Evolutionary conservation across 2,329 filamentous ascomycete species (phyloP), one percentile per base, ranked within the genome.

Genomic region (Aspergillus amoenus): DNA sequence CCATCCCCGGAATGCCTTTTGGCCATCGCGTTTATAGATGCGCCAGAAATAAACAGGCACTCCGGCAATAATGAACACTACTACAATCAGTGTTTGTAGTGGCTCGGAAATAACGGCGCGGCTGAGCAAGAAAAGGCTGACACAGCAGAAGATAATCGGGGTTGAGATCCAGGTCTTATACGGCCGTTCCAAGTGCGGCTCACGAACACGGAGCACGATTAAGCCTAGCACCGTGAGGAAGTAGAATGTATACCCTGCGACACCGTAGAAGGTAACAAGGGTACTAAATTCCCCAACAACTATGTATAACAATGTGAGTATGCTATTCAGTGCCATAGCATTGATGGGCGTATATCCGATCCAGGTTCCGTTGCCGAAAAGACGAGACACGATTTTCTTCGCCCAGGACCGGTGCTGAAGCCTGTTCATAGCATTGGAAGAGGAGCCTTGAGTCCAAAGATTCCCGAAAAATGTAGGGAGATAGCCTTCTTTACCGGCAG

Each of bases 81-180:
- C 79, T 7, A 99, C 94, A 21, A 93, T 85, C 22, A 96, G 72
- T 0, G 93, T 96, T 80, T 99, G 93, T 51, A 96, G 67, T 4
- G 94, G 94, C 75, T 96, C 88, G 13, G 92, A 89, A 70, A 99
- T 94, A 13, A 97, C 87, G 3, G 93, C 92, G 50, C 94, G 82
- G 69, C 87, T 93, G 42, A 99, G 83, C 63, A 99, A 75, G 71
- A 99, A 99, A 63, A 99, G 75, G 71, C 91, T 96, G 40, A 99
- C 94, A 70, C 94, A 99, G 82, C 94, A 99, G 73, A 99, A 99
- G 56, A 97, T 93, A 63, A 99, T 93, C 11, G 94, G 94, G 2
- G 94, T 99, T 1, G 88, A 89, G 69, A 99, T 96, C 94, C 93
- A 99, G 3, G 93, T 96, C 72, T 87, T 88, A 76, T 99, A 99